A percentile compares a stretch with the other conserved stretches of the same genome.
Conservation (phyloP, 192 early-diverging fungal species). For the Umbelopsis vinacea region DNA sequence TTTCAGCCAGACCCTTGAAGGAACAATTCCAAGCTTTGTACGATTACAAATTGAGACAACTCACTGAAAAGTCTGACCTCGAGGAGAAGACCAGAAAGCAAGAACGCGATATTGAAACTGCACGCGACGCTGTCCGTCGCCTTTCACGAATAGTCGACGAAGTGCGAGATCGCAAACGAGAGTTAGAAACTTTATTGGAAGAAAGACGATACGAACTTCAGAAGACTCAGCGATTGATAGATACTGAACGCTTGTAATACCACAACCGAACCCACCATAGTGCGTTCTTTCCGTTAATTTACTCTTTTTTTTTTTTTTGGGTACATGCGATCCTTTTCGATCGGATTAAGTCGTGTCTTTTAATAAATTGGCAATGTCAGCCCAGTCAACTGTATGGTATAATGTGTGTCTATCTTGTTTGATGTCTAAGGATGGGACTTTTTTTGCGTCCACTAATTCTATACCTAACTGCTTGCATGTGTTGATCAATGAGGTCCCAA, state of each 20-base stretch:
- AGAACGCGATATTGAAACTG: slow-evolving; percentile 57
- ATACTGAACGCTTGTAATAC: slow-evolving; percentile 22
- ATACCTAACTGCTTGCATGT: not conserved
- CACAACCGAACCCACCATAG: not conserved
- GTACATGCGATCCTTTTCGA: not conserved
- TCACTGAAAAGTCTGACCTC: slow-evolving; percentile 50
- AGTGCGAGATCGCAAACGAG: slow-evolving; percentile 49
- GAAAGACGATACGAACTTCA: slow-evolving; percentile 52
- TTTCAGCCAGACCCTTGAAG: slow-evolving; percentile 34
- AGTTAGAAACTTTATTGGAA: slow-evolving; percentile 53
- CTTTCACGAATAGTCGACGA: slow-evolving; percentile 51
- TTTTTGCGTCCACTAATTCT: not conserved
- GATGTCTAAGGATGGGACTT: not conserved
- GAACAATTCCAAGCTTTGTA: slow-evolving; percentile 55
- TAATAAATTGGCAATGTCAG: not conserved
- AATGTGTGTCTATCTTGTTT: not conserved
- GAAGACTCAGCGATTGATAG: slow-evolving; percentile 45
- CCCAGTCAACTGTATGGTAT: slow-evolving; percentile 10
- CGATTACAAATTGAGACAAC: slow-evolving; percentile 57
- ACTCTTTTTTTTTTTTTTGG: too few species aligned
- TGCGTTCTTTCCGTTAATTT: too few species aligned
- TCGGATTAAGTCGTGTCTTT: not conserved
- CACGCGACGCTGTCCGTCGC: slow-evolving; percentile 49
- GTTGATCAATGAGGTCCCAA: slow-evolving; percentile 24
- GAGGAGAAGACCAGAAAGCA: slow-evolving; percentile 48